Conservation (phyloP, 176 grass and related monocot species). For the Saccharum spontaneum region DNA sequence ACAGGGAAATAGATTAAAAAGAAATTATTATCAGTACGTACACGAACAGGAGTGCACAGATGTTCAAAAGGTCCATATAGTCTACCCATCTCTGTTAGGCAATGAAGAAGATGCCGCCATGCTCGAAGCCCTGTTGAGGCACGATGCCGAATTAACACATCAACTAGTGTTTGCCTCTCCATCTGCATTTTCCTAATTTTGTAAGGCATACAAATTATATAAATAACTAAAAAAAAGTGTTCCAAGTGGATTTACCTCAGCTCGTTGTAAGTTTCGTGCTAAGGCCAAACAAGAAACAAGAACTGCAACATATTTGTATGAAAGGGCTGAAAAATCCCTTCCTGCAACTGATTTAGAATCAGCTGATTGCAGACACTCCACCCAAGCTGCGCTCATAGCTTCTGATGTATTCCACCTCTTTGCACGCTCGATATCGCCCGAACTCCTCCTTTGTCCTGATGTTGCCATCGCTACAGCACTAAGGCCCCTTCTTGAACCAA, state of each 20-base stretch:
- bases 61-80: conserved; percentile 85
- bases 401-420: conserved; percentile 98
- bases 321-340: conserved; percentile 88
- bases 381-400: conserved; percentile 97
- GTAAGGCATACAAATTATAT: conserved; percentile 29
- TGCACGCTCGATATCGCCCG: conserved; percentile 77
- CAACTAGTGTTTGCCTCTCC: conserved; percentile 82
- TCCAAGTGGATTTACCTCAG: conserved; percentile 69
- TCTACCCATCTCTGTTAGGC: conserved; percentile 78
- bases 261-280: conserved; percentile 80
- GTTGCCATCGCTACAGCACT: conserved; percentile 99
- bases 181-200: conserved; percentile 64
- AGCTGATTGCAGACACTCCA: conserved; percentile 79
- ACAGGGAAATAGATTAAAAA: conserved; percentile 3
- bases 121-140: conserved; percentile 72
- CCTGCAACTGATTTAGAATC: conserved; percentile 79
- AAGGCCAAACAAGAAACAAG: conserved; percentile 95
- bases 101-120: conserved; percentile 98
- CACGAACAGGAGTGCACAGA: conserved; percentile 65
- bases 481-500: conserved; percentile 92
- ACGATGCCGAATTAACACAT: conserved; percentile 63
- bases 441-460: conserved; percentile 91
- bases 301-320: conserved; percentile 96
- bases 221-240: conserved; percentile 21
- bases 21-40: conserved; percentile 49